A percentile compares a stretch with the other conserved stretches of the same genome.
These are phyloP conservation scores for Posidonia oceanica DNA, from an alignment of 116 monocot species.

Conservation along the genomic window DNA sequence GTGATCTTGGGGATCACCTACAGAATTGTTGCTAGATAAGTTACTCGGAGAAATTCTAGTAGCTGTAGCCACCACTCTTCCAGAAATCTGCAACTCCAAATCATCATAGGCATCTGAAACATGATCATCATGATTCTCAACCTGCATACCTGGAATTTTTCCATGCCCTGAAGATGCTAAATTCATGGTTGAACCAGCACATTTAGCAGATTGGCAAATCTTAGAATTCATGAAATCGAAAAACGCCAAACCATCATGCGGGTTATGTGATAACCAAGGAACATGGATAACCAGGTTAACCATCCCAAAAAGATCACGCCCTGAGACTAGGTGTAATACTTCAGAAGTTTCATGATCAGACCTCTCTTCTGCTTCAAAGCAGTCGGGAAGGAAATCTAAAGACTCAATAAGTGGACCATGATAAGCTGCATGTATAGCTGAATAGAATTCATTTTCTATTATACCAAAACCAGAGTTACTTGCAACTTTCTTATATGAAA, in stretches of 20 bases:
- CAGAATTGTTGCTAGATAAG: constrained; percentile 8
- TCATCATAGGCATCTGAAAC: constrained; percentile 53
- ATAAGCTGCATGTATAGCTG: constrained; percentile 82
- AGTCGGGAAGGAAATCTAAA: constrained; percentile 69
- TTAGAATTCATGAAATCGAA: constrained; percentile 11
- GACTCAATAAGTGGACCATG: constrained; percentile 80
- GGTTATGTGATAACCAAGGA: constrained; percentile 35
- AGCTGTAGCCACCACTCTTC: constrained; percentile 66
- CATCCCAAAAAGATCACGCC: constrained; percentile 86
- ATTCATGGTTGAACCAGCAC: constrained; percentile 7
- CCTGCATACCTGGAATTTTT: constrained; percentile 12
- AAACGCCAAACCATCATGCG: constrained; percentile 19
- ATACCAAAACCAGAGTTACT: constrained; percentile 48
- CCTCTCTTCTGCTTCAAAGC: constrained; percentile 98
- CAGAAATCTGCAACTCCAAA: constrained; percentile 70
- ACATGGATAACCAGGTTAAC: constrained; percentile 36
- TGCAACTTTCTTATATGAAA: constrained; percentile 42
- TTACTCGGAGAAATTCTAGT: constrained; percentile 40
- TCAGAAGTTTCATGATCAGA: constrained; percentile 72
- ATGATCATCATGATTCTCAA: background rate
- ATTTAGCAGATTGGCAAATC: constrained; percentile 11
- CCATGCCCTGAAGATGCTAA: constrained; percentile 5
- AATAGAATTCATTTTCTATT: constrained; percentile 75
- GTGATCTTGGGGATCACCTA: constrained; percentile 35
- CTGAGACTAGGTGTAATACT: constrained; percentile 89